Conservation (phyloP, 345 rosid species). For the Trapa bicornis region DNA sequence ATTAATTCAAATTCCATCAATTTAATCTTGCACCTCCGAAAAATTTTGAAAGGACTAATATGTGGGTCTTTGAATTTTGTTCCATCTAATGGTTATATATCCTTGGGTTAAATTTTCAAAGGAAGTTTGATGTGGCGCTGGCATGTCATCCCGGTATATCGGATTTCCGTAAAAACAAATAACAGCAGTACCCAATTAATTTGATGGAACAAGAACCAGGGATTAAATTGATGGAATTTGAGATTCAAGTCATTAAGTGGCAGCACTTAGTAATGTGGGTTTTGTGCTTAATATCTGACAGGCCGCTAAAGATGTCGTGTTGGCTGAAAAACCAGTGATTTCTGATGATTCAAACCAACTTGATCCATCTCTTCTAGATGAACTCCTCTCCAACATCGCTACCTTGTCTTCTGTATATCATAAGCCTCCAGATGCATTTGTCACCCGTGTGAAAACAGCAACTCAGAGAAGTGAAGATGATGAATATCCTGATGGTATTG, state of each 20-base stretch:
- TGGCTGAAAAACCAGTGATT: constrained; percentile 99
- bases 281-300: constrained; percentile 19
- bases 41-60: too few relatives aligned
- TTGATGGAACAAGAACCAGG: too few relatives aligned
- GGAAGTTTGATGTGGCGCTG: too few relatives aligned
- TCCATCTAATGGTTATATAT: too few relatives aligned
- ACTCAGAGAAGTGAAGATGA: constrained; percentile 81
- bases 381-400: constrained; percentile 93
- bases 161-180: too few relatives aligned
- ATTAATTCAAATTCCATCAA: too few relatives aligned
- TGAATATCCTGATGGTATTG: constrained; percentile 80
- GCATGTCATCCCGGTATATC: too few relatives aligned
- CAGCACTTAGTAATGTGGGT: not conserved
- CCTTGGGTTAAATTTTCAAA: too few relatives aligned
- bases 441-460: constrained; percentile 79
- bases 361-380: constrained; percentile 88
- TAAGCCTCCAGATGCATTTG: constrained; percentile 93
- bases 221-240: not conserved
- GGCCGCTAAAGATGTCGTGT: constrained; percentile 99
- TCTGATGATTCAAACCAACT: constrained; percentile 95
- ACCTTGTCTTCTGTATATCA: constrained; percentile 97
- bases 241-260: too few relatives aligned
- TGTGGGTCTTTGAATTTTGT: too few relatives aligned
- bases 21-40: too few relatives aligned
- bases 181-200: too few relatives aligned